A percentile compares a stretch with the other conserved stretches of the same genome.
Evolutionary conservation across 208 protist species (phyloP).

Genomic region (Leishmania turanica): DNA sequence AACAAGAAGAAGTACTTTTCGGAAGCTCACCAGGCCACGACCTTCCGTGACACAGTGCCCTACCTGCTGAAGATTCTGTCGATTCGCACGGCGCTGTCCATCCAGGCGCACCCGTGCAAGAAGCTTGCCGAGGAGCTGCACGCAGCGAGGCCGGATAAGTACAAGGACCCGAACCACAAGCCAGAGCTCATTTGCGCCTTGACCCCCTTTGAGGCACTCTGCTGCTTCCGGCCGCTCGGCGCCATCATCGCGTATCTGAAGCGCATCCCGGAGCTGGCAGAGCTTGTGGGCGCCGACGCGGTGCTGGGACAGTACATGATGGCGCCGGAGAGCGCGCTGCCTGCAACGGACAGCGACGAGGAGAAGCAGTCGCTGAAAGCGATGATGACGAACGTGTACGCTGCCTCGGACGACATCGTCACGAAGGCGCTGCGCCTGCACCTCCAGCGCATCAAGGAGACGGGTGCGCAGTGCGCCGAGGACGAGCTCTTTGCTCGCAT

Average conservation of each 20-base stretch:
- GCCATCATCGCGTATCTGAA: slow-evolving; percentile 87
- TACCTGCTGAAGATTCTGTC: slow-evolving; percentile 98
- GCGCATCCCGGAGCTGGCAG: slow-evolving; percentile 46
- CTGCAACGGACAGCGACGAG: slow-evolving; percentile 32
- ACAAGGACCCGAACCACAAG: slow-evolving; percentile 99
- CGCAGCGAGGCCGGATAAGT: slow-evolving; percentile 89
- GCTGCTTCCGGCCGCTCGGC: slow-evolving; percentile 93
- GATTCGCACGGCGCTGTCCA: slow-evolving; percentile 96
- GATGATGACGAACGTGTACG: slow-evolving; percentile 77
- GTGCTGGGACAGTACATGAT: slow-evolving; percentile 34
- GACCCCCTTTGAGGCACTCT: slow-evolving; percentile 95
- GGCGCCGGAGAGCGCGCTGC: slow-evolving; percentile 24
- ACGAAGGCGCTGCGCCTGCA: slow-evolving; percentile 58
- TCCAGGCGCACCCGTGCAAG: slow-evolving; percentile 98
- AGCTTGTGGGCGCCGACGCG: slow-evolving; percentile 39
- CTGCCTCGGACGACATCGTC: slow-evolving; percentile 36
- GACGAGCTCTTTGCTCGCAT: slow-evolving; percentile 86
- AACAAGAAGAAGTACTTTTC: slow-evolving; percentile 62
- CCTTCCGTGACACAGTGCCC: slow-evolving; percentile 82
- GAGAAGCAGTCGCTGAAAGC: slow-evolving; percentile 60
- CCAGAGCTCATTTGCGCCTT: slow-evolving; percentile 96
- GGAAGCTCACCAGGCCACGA: slow-evolving; percentile 38
- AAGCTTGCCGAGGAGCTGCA: slow-evolving; percentile 92
- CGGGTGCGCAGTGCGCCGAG: slow-evolving; percentile 45
- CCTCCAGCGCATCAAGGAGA: slow-evolving; percentile 41